phyloP scores from a whole-genome alignment of 495 filamentous ascomycete species.

The Staphylotrichum tortipilum region DNA sequence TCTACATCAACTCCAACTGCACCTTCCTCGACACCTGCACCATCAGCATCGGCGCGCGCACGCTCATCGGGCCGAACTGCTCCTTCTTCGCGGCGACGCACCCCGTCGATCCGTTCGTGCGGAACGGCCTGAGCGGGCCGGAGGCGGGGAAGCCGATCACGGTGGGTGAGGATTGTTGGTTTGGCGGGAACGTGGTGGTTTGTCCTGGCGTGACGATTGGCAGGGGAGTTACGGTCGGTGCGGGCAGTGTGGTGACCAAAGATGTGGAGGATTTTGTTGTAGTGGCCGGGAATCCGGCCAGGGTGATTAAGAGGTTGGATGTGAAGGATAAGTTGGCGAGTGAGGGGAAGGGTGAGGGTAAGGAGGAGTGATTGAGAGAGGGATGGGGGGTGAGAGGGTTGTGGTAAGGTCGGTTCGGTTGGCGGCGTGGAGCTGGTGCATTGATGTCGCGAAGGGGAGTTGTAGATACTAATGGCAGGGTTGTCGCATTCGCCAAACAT shows the following conservation, averaged over 20 bases:
- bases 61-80: constrained; percentile 72
- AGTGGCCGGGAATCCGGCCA: constrained; percentile 60
- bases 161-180: constrained; percentile 84
- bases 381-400: neutral
- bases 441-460: too few species aligned
- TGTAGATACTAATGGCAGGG: too few species aligned
- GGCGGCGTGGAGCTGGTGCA: too few species aligned
- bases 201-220: constrained; percentile 76
- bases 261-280: constrained; percentile 58
- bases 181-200: constrained; percentile 70
- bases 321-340: neutral
- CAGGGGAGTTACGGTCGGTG: constrained; percentile 61
- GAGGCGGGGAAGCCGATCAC: constrained; percentile 67
- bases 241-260: constrained; percentile 87
- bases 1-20: constrained; percentile 72
- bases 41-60: constrained; percentile 70
- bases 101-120: constrained; percentile 61
- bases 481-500: too few species aligned
- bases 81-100: constrained; percentile 66
- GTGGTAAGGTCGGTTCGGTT: neutral
- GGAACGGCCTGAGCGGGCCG: constrained; percentile 67
- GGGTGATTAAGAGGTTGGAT: constrained; percentile 39
- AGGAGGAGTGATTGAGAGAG: neutral
- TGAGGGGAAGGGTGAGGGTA: neutral
- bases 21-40: constrained; percentile 70